phyloP scores from a whole-genome alignment of 202 grass and related monocot genomes.

The Digitaria exilis region DNA sequence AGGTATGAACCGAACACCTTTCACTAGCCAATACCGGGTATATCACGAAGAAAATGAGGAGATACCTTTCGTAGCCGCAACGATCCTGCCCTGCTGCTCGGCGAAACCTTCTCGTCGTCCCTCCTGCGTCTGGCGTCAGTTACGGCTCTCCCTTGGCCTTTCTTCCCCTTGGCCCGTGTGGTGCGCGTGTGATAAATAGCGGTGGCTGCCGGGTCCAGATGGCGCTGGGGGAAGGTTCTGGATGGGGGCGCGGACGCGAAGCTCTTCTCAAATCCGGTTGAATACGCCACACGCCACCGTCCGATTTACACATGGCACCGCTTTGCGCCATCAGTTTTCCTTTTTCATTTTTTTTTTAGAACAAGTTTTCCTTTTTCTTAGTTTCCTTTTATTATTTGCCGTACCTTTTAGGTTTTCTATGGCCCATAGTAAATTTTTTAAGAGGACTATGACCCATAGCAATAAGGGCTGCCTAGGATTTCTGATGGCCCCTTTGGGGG shows the following conservation, averaged over 20 bases:
- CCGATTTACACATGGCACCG: slow-evolving; percentile 25
- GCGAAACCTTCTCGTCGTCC: background rate
- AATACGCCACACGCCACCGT: slow-evolving; percentile 19
- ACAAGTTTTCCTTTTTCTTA: too few species aligned
- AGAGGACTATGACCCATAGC: background rate
- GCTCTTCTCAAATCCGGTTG: slow-evolving; percentile 47
- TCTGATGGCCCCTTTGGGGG: too few species aligned
- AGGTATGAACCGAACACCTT: background rate
- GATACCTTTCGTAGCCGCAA: slow-evolving; percentile 30
- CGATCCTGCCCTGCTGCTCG: background rate
- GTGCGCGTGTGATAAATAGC: slow-evolving; percentile 14
- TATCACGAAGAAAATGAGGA: background rate
- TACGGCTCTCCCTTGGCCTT: background rate
- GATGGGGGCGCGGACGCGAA: slow-evolving; percentile 53
- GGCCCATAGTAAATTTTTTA: background rate
- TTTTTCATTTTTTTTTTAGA: background rate
- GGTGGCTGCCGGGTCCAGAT: too few species aligned
- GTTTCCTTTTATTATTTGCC: too few species aligned
- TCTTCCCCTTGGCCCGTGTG: background rate
- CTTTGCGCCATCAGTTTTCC: background rate
- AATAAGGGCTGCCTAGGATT: background rate
- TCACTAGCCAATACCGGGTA: too few species aligned
- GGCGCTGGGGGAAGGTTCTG: slow-evolving; percentile 48
- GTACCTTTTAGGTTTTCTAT: background rate
- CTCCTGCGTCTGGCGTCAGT: background rate